phyloP scores from a whole-genome alignment of 257 asterid species.

The Perilla frutescens region DNA sequence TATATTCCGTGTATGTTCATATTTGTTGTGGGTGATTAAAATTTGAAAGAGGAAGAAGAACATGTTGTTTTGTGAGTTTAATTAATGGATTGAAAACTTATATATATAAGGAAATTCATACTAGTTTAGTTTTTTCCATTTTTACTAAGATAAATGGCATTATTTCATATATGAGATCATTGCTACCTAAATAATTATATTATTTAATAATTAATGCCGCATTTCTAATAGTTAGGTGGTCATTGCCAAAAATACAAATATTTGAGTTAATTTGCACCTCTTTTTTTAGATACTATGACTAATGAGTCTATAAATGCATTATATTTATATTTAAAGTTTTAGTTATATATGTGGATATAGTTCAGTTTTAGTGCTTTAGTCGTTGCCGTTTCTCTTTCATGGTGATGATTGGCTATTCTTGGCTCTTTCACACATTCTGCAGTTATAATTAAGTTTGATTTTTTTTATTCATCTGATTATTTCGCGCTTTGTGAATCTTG shows the following conservation, averaged over 20 bases:
- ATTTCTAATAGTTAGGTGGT: not conserved
- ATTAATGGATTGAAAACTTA: too few relatives aligned
- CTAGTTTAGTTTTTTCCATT: too few relatives aligned
- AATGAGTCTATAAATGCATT: not conserved
- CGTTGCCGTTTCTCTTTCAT: not conserved
- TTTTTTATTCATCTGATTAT: not conserved
- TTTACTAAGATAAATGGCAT: not conserved
- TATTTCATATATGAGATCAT: too few relatives aligned
- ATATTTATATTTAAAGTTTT: not conserved
- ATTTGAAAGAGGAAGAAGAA: not conserved
- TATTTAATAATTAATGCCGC: too few relatives aligned
- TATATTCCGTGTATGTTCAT: not conserved
- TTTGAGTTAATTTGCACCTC: not conserved
- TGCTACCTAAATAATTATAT: too few relatives aligned
- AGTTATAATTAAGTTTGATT: too few relatives aligned
- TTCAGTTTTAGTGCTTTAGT: not conserved
- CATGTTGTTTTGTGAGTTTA: not conserved
- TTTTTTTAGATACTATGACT: not conserved
- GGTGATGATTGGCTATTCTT: conserved; percentile 10
- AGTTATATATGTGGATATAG: conserved; percentile 9
- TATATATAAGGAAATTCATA: too few relatives aligned
- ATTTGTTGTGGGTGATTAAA: too few relatives aligned
- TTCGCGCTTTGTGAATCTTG: conserved; percentile 16
- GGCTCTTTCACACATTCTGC: not conserved
- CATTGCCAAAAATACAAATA: conserved; percentile 3